Base-by-base conservation (phyloP, 2,329 filamentous ascomycete genomes). In the Paecilomyces variotii region DNA sequence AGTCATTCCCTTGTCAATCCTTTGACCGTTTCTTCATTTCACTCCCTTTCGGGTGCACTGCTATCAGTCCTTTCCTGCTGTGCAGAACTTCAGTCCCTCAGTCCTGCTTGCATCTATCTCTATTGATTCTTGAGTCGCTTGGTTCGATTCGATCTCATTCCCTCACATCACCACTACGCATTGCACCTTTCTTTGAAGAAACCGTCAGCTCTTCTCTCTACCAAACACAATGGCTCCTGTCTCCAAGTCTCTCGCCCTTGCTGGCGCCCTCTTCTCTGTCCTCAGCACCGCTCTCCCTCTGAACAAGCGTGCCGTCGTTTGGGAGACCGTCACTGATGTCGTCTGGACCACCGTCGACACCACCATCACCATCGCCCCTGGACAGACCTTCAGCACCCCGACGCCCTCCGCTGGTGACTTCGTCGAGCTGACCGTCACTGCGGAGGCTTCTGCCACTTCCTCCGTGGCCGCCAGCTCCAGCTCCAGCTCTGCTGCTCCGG, bases 301-400 rank as follows among this genome's bases (percentile, higher is more conserved):
- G 24, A 60, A 72, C 52, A 75, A 75, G 67, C 73, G 73, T 57
- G 76, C 76, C 55, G 68, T 80, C 39, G 78, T 80, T 57, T 81
- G 76, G 72, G 73, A 80, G 62, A 83, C 80, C 28, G 74, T 80
- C 54, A 76, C 73, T 39, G 74, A 78, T 25, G 70, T 77, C 56
- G 78, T 77, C 57, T 75, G 77, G 64, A 77, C 78, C 57, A 83
- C 79, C 50, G 69, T 83, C 55, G 71, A 76, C 56, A 70, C 79
- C 59, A 79, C 77, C 60, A 76, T 74, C 62, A 81, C 79, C 60
- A 61, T 84, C 68, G 80, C 75, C 66, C 59, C 67, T 56, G 58
- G 69, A 61, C 67, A 67, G 62, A 56, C 68, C 53, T 59, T 68
- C 45, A 52, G 65, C 58, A 61, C 65, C 55, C 62, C 63, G 3